Percentiles rank a stretch among this genome's conserved stretches.
Evolutionary conservation across 2,329 filamentous ascomycete genomes (phyloP).

Genomic region (Claviceps purpurea): DNA sequence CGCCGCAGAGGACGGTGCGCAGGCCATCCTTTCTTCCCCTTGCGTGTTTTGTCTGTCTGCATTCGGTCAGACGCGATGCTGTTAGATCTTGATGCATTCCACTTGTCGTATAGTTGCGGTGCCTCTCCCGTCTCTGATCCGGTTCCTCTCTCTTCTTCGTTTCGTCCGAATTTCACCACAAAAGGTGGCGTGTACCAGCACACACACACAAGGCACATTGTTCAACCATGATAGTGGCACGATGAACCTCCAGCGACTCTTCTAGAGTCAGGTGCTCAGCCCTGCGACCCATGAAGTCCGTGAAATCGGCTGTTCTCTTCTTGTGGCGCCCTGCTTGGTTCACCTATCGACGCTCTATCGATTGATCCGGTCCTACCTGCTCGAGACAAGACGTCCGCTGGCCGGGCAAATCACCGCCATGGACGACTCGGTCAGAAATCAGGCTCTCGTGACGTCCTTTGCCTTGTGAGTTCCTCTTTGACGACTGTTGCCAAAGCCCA

Average conservation of each 20-base stretch:
- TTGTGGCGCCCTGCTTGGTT: neutral
- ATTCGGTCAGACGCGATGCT: neutral
- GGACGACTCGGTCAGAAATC: constrained; percentile 29
- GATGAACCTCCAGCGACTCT: neutral
- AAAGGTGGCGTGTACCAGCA: neutral
- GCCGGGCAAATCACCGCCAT: constrained; percentile 20
- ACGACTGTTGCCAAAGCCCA: neutral
- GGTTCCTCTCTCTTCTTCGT: neutral
- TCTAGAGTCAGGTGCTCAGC: neutral
- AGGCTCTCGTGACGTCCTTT: constrained; percentile 40
- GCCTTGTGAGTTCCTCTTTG: constrained; percentile 31
- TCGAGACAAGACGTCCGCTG: constrained; percentile 15
- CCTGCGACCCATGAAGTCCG: neutral
- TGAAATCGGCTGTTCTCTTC: neutral
- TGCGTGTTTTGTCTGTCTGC: neutral
- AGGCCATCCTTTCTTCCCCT: too few species aligned
- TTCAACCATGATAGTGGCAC: neutral
- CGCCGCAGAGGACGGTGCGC: too few species aligned
- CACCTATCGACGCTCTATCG: constrained; percentile 25
- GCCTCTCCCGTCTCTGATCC: neutral
- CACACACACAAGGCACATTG: neutral
- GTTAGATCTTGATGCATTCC: neutral
- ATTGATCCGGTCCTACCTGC: constrained; percentile 26
- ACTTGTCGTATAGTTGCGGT: neutral
- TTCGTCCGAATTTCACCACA: neutral